Evolutionary conservation across 2,329 filamentous ascomycete species (phyloP), one percentile per base, ranked within the genome.

Genomic region (Claviceps lovelessii): DNA sequence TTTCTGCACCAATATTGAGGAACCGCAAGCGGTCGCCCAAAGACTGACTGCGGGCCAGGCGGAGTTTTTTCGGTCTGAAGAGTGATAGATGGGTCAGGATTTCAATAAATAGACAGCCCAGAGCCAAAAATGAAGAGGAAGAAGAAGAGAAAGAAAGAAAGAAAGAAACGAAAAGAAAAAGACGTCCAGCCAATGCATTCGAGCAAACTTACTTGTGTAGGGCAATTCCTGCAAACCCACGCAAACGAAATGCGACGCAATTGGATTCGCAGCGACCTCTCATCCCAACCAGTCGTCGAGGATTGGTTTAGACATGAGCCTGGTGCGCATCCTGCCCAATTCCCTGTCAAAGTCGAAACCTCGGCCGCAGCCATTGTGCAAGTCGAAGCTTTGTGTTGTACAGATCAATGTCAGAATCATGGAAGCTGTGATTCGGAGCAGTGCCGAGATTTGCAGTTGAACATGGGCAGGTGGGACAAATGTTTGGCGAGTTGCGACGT

Each of bases 291-390:
- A 60, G 51, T 69, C 64, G 62, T 67, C 64, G 61, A 68, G 64
- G 57, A 62, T 58, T 49, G 66, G 62, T 58, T 66, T 59, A 65
- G 63, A 62, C 60, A 61, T 63, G 60, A 71, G 59, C 67, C 69
- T 71, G 63, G 68, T 61, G 57, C 66, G 66, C 63, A 69, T 71
- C 62, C 68, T 68, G 64, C 68, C 70, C 67, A 72, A 67, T 63
- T 67, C 65, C 66, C 70, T 67, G 65, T 70, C 61, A 68, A 69
- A 59, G 66, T 65, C 67, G 73, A 64, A 69, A 78, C 70, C 61
- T 71, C 70, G 70, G 71, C 72, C 66, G 75, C 68, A 68, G 78
- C 77, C 78, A 81, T 81, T 66, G 63, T 77, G 74, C 67, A 67
- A 71, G 68, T 71, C 68, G 62, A 67, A 70, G 67, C 70, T 75